Percentiles rank a stretch among this genome's conserved stretches.
Conservation (phyloP, 2,329 filamentous ascomycete genomes). For the Colletotrichum melonis region DNA sequence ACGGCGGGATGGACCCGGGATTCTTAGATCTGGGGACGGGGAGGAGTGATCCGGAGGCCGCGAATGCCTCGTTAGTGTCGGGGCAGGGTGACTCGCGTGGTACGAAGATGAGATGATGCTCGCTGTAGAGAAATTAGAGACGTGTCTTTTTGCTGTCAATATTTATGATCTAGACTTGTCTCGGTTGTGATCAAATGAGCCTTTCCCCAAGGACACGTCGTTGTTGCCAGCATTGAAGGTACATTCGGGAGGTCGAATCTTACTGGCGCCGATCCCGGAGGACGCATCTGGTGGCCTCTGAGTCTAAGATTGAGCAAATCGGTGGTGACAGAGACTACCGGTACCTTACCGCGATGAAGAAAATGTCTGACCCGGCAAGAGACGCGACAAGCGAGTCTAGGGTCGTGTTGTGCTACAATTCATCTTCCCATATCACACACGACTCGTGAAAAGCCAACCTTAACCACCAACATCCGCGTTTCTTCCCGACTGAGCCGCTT, state of each 20-base stretch:
- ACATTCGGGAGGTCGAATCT: not conserved
- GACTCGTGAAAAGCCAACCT: not conserved
- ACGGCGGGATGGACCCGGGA: slow-evolving; percentile 22
- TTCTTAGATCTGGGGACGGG: slow-evolving; percentile 24
- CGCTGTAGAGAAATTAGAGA: too few relatives aligned
- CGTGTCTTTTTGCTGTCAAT: too few relatives aligned
- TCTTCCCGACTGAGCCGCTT: not conserved
- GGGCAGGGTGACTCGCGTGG: not conserved
- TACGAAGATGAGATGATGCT: not conserved
- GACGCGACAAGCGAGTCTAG: not conserved
- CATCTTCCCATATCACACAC: not conserved
- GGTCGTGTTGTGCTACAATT: not conserved
- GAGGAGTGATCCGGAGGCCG: slow-evolving; percentile 11
- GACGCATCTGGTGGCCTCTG: too few relatives aligned
- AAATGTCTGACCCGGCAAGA: too few relatives aligned
- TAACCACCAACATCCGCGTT: not conserved
- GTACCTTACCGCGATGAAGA: too few relatives aligned
- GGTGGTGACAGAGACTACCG: too few relatives aligned
- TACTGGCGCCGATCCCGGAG: not conserved
- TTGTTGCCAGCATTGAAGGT: not conserved
- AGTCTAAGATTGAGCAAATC: too few relatives aligned
- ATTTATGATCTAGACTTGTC: too few relatives aligned
- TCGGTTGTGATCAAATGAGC: too few relatives aligned
- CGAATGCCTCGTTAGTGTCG: not conserved
- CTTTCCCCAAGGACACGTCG: not conserved